phyloP scores from a whole-genome alignment of 2,329 filamentous ascomycete genomes.

The Cytospora piceicola region DNA sequence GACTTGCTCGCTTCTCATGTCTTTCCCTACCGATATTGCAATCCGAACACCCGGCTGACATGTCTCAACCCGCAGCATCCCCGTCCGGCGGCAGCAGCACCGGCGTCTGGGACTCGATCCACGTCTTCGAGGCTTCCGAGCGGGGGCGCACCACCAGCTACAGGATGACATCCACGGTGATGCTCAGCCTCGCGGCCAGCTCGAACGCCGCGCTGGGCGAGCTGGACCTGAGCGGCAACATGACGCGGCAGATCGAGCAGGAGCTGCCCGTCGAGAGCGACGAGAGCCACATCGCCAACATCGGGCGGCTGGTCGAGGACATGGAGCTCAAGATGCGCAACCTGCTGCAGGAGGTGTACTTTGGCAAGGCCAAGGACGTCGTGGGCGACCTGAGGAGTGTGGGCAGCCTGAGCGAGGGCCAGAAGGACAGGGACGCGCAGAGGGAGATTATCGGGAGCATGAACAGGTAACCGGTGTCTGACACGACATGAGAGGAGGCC shows the following conservation, averaged over 20 bases:
- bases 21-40: slow-evolving; percentile 13
- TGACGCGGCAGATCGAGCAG: slow-evolving; percentile 95
- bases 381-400: slow-evolving; percentile 93
- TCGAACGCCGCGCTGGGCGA: slow-evolving; percentile 65
- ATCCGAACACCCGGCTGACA: background rate
- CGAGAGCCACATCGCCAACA: slow-evolving; percentile 92
- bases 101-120: slow-evolving; percentile 96
- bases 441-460: slow-evolving; percentile 80
- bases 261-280: slow-evolving; percentile 89
- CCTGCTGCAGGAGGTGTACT: slow-evolving; percentile 97
- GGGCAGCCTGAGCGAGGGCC: slow-evolving; percentile 79
- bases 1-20: background rate
- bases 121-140: slow-evolving; percentile 96
- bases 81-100: slow-evolving; percentile 63
- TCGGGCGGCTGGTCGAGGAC: slow-evolving; percentile 92
- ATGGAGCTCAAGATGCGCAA: slow-evolving; percentile 99
- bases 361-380: slow-evolving; percentile 98
- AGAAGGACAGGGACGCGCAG: slow-evolving; percentile 82
- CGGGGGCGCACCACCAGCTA: slow-evolving; percentile 91
- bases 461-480: slow-evolving; percentile 43
- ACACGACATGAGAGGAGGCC: background rate
- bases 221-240: slow-evolving; percentile 93
- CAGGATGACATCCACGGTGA: slow-evolving; percentile 96
- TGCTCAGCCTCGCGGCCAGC: slow-evolving; percentile 76
- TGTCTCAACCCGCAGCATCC: slow-evolving; percentile 54